phyloP scores from a whole-genome alignment of 1,284 basidiomycete genomes.

The Leccinum subrobustum region DNA sequence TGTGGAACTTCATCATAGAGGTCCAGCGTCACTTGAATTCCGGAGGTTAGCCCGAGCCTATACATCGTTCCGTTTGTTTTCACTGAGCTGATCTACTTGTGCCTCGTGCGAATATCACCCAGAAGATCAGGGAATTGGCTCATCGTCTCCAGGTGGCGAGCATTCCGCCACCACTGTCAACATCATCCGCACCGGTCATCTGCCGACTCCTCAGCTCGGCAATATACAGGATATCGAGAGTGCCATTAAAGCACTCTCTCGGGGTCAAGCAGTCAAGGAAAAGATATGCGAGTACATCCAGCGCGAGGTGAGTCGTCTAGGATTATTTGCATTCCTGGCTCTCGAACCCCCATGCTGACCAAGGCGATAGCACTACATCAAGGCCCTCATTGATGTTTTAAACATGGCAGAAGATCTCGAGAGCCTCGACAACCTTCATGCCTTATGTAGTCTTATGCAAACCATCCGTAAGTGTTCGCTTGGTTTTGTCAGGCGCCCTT shows the following conservation, averaged over 20 bases:
- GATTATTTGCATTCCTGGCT: neutral
- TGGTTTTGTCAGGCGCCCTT: conserved; percentile 11
- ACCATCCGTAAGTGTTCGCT: conserved; percentile 74
- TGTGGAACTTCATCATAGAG: conserved; percentile 96
- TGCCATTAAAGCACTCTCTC: conserved; percentile 68
- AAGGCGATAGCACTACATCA: conserved; percentile 76
- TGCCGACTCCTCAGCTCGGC: conserved; percentile 68
- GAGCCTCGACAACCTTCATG: conserved; percentile 85
- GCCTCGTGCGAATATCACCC: conserved; percentile 18
- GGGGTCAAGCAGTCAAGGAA: conserved; percentile 69
- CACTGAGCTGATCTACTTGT: conserved; percentile 14
- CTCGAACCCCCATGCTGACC: conserved; percentile 9
- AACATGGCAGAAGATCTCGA: conserved; percentile 91
- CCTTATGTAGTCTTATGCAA: conserved; percentile 91
- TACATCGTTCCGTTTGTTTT: conserved; percentile 2
- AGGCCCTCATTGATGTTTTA: conserved; percentile 81
- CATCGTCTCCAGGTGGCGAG: conserved; percentile 63
- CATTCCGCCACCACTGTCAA: conserved; percentile 56
- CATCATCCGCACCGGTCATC: conserved; percentile 67
- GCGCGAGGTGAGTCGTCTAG: conserved; percentile 52
- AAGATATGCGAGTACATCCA: conserved; percentile 83
- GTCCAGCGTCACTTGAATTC: conserved; percentile 85
- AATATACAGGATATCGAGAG: conserved; percentile 76
- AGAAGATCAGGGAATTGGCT: conserved; percentile 47
- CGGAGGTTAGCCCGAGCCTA: conserved; percentile 45